Base-by-base conservation (phyloP, 192 early-diverging fungal species). In the Umbelopsis vinacea region DNA sequence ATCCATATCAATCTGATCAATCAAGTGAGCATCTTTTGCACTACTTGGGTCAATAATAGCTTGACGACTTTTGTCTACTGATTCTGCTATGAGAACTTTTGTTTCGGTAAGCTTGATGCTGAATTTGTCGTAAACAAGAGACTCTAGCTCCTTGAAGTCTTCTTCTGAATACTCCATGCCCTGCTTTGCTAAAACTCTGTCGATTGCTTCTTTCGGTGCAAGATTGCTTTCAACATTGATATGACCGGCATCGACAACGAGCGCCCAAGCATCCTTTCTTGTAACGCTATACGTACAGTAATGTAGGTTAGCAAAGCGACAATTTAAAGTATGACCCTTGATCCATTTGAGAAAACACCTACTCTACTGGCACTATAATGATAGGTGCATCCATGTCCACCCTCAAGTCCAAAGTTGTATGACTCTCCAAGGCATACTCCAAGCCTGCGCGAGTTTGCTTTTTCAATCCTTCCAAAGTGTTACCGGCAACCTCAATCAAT, bases 311-410 rank as follows among this genome's bases (percentile, higher is more conserved):
- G 19, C 24, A 66, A 37, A 46, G 26, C 0, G 26, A 48, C n/a
- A 22, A n/a, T n/a, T n/a, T n/a, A n/a, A n/a, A n/a, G 19, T 6
- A 40, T 2, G 12, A 15, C 22, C 7, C 9, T 26, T 5, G 33
- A 23, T 19, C 40, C 6, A 38, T 29, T 0, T 29, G 0, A 3
- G 29, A 6, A 50, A 17, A 17, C 48, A 29, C 38, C 68, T 74
- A 74, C 72, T 70, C 77, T 70, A 86, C 83, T 19, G 93, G 94
- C 6, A 96, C 76, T 15, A 95, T 81, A 81, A 96, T 86, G 35
- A 95, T 88, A 0, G 95, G 95, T 7, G 95, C 95, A 70, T 93
- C 92, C 68, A 93, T 83, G 71, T 96, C 91, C 10, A 96, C 81
- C 47, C 89, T 87, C 12, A 96, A 76, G 73, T 93, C 90, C 3